Conservation (phyloP, 768 basidiomycete genomes). For the Mycena crocata region DNA sequence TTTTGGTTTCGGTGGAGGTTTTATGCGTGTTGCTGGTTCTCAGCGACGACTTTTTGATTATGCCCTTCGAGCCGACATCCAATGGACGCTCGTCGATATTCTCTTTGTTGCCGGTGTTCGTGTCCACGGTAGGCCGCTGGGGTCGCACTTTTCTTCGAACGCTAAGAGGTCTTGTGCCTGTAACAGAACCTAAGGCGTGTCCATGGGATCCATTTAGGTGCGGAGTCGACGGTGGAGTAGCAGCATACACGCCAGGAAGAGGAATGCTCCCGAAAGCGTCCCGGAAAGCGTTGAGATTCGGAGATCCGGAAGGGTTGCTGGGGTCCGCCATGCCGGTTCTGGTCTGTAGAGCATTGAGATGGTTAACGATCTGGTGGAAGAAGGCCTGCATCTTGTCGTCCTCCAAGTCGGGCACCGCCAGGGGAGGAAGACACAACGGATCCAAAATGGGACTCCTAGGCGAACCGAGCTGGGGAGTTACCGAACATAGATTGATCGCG, state of each 20-base stretch:
- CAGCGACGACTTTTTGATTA: conserved; percentile 59
- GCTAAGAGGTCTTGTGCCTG: conserved; percentile 58
- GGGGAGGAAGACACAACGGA: conserved; percentile 50
- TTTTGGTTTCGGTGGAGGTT: conserved; percentile 38
- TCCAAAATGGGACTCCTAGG: conserved; percentile 40
- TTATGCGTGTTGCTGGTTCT: conserved; percentile 45
- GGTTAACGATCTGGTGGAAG: conserved; percentile 86
- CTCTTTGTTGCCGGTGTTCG: conserved; percentile 64
- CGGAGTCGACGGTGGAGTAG: conserved; percentile 32
- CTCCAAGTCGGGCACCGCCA: conserved; percentile 76
- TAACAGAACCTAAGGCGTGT: conserved; percentile 21
- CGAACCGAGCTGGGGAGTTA: conserved; percentile 39
- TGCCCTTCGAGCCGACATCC: conserved; percentile 28
- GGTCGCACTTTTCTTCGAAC: conserved; percentile 51
- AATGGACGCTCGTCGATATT: conserved; percentile 50
- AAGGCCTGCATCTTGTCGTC: conserved; percentile 86
- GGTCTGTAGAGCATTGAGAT: conserved; percentile 79
- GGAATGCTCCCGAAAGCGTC: conserved; percentile 21
- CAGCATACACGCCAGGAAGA: conserved; percentile 6
- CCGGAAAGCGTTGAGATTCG: conserved; percentile 28
- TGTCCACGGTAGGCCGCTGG: conserved; percentile 37
- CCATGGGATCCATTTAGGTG: conserved; percentile 7
- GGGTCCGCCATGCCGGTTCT: conserved; percentile 50
- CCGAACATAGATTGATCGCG: conserved; percentile 30
- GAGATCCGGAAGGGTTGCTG: conserved; percentile 23